Conservation (phyloP, 2,329 filamentous ascomycete species). For the Pseudogymnoascus sp. region DNA sequence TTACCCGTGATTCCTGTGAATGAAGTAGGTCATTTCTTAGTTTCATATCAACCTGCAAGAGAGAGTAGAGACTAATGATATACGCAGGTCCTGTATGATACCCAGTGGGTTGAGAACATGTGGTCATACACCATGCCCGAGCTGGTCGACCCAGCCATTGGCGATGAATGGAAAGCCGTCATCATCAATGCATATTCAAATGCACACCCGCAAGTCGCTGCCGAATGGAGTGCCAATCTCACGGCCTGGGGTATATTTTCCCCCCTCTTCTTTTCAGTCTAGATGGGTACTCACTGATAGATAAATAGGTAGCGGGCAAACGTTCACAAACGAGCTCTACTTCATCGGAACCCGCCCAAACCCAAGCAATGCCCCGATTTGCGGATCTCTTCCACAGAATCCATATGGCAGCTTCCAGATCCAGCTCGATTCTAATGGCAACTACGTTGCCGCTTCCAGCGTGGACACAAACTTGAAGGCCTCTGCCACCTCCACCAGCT, state of each 20-base stretch:
- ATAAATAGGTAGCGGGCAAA: slow-evolving; percentile 22
- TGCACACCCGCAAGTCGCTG: slow-evolving; percentile 23
- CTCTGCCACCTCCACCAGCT: slow-evolving; percentile 15
- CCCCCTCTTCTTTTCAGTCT: not conserved
- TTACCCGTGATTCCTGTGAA: slow-evolving; percentile 19
- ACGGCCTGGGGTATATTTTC: slow-evolving; percentile 23
- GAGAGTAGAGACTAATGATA: not conserved
- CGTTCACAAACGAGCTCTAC: slow-evolving; percentile 24
- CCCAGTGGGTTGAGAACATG: slow-evolving; percentile 24
- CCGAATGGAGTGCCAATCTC: slow-evolving; percentile 23
- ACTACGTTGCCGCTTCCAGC: slow-evolving; percentile 20
- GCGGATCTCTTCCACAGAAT: slow-evolving; percentile 23
- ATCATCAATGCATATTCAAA: slow-evolving; percentile 25
- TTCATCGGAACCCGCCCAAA: slow-evolving; percentile 26
- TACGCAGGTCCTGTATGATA: slow-evolving; percentile 22
- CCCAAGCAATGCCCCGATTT: slow-evolving; percentile 22
- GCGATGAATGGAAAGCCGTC: slow-evolving; percentile 24
- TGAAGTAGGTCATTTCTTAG: not conserved
- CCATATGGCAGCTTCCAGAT: slow-evolving; percentile 24
- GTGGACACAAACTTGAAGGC: slow-evolving; percentile 20
- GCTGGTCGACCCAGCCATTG: slow-evolving; percentile 21
- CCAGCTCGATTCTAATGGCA: slow-evolving; percentile 18
- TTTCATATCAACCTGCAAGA: not conserved
- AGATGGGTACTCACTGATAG: not conserved
- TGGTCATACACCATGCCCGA: slow-evolving; percentile 23